A percentile compares a stretch with the other conserved stretches of the same genome.
phyloP scores from a whole-genome alignment of 2,329 filamentous ascomycete genomes.

The Xenosphaeropsis pyriputrescens region DNA sequence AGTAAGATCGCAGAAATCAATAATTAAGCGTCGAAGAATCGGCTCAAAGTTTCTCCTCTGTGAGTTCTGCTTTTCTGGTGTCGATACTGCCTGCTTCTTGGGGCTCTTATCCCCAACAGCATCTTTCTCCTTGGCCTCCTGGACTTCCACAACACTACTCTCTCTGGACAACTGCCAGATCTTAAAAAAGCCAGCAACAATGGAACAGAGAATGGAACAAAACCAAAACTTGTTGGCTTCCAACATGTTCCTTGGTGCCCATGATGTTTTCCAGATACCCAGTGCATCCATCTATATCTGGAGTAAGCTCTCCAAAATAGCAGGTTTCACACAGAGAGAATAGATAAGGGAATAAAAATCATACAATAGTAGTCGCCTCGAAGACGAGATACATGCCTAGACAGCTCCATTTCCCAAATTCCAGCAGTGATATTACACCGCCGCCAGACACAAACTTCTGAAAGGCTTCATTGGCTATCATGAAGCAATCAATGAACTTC shows the following conservation, averaged over 20 bases:
- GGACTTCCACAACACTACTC: conserved; percentile 1
- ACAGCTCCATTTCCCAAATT: not conserved
- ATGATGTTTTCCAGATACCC: conserved; percentile 26
- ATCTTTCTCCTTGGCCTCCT: conserved; percentile 1
- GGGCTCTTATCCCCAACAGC: conserved; percentile 12
- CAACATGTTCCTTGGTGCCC: conserved; percentile 29
- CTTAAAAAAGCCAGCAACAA: conserved; percentile 26
- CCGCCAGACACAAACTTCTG: not conserved
- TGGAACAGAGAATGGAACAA: conserved; percentile 38
- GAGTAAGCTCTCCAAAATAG: conserved; percentile 1
- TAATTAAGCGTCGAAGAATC: conserved; percentile 23
- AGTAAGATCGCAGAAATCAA: conserved; percentile 45
- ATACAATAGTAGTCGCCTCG: not conserved
- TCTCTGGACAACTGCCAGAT: conserved; percentile 20
- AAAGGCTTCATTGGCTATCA: not conserved
- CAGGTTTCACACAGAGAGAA: too few species aligned
- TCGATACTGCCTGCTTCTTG: conserved; percentile 11
- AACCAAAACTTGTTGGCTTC: conserved; percentile 62
- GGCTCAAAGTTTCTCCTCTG: conserved; percentile 24
- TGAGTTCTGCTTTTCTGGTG: conserved; percentile 2
- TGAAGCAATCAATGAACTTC: not conserved
- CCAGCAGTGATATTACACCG: not conserved
- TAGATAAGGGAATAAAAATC: not conserved
- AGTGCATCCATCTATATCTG: conserved; percentile 28
- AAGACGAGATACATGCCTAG: not conserved